phyloP scores from a whole-genome alignment of 805 yeast genomes.

The Schwanniomyces sp. region DNA sequence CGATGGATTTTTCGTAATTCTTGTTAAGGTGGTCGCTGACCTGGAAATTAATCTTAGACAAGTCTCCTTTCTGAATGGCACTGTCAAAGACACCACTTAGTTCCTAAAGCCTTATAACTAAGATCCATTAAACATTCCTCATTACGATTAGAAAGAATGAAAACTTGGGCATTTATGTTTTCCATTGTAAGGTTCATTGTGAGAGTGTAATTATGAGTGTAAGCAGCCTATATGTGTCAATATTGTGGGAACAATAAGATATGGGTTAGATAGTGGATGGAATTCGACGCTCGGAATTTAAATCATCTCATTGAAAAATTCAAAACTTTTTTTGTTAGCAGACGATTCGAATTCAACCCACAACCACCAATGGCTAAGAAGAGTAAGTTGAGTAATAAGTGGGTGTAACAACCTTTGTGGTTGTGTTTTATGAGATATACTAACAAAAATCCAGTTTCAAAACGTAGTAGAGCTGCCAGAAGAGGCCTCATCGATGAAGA shows the following conservation, averaged over 20 bases:
- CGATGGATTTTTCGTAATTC: not conserved
- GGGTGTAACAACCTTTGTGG: not conserved
- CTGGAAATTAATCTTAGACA: not conserved
- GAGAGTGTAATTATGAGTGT: not conserved
- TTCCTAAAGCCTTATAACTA: conserved; percentile 7
- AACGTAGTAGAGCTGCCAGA: conserved; percentile 77
- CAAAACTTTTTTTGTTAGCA: conserved; percentile 4
- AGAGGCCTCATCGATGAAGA: conserved; percentile 51
- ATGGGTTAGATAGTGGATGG: not conserved
- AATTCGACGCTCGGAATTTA: not conserved
- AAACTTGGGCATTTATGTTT: not conserved
- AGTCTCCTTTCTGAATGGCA: conserved; percentile 14
- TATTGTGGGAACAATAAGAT: not conserved
- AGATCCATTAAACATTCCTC: not conserved
- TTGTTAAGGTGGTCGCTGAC: not conserved
- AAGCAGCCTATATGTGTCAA: not conserved
- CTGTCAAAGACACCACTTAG: conserved; percentile 31
- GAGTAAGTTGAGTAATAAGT: conserved; percentile 24
- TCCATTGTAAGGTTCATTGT: not conserved
- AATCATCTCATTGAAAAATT: not conserved
- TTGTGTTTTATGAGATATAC: not conserved
- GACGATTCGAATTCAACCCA: not conserved
- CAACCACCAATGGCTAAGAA: conserved; percentile 35
- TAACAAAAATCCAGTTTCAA: conserved; percentile 44
- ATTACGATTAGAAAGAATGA: not conserved